Evolutionary conservation across 225 moss, liverwort and hornwort species (phyloP), one percentile per base, ranked within the genome.

Genomic region (Polytrichum formosum): DNA sequence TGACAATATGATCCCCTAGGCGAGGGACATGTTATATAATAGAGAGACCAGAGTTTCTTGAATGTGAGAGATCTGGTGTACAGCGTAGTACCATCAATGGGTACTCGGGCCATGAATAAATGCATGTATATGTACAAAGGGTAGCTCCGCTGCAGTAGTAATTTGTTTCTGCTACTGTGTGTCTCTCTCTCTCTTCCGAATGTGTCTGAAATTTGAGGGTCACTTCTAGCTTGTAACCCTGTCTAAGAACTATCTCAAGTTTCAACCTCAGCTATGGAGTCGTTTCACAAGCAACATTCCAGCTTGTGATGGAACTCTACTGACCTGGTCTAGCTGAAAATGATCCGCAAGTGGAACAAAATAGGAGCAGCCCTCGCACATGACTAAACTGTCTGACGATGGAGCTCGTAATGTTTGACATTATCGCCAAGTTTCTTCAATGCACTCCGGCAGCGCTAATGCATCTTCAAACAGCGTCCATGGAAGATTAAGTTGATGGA

Each of bases 91-190:
- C 26, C 62, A 8, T 63, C 23, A 28, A 63, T 26, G 13, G 67
- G 67, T 67, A 67, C 74, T 65, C 25, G 56, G 64, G 71, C 79
- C 70, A 65, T 64, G 77, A 75, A 60, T 78, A 67, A 74, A 68
- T 68, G 72, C 54, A 35, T 70, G 75, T 56, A 18, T 73, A 64
- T 66, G 63, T 77, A 79, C 76, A 85, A 67, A 71, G 73, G 61
- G 61, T 35, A 26, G 60, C 56, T 71, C 73, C 37, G 18, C 76
- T 64, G 65, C 65, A 7, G 54, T 28, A 23, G 8, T 55, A 58
- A 68, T 53, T 59, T 29, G 55, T 56, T 69, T 62, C 73, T 13
- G 6, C 28, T 46, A 46, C 46, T 58, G 23, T 58, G 6, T 6
- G 1, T 58, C 58, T 72, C 61, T 21, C 66, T 72, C 56, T 26